These are phyloP conservation scores for Micromonas commoda DNA, from an alignment of 139 green algal genomes.

Conservation along the genomic window DNA sequence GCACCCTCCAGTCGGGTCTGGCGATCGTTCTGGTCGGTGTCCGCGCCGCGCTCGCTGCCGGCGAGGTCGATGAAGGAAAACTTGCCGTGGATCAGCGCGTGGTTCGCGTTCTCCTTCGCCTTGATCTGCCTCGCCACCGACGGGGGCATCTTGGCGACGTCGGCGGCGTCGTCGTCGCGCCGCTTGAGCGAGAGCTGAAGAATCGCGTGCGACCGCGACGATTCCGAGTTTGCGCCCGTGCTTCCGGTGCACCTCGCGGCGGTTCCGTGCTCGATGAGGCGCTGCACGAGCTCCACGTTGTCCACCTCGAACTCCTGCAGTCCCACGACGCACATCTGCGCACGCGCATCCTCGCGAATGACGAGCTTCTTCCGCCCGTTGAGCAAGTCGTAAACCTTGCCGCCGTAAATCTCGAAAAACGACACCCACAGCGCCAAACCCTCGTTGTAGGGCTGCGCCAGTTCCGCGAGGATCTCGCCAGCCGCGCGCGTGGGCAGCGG, in stretches of 20 bases:
- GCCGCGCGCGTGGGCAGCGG: slow-evolving; percentile 84
- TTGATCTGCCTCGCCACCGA: background rate
- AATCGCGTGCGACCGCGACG: slow-evolving; percentile 89
- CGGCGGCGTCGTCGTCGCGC: background rate
- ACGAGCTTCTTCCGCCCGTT: slow-evolving; percentile 81
- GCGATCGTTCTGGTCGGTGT: slow-evolving; percentile 93
- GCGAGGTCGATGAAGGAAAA: slow-evolving; percentile 98
- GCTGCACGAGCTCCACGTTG: background rate
- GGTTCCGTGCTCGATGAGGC: slow-evolving; percentile 59
- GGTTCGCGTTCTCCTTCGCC: background rate
- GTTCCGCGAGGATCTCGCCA: slow-evolving; percentile 70
- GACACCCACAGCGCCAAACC: slow-evolving; percentile 58
- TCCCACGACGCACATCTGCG: slow-evolving; percentile 77
- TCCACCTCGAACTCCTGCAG: slow-evolving; percentile 42
- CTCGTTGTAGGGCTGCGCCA: slow-evolving; percentile 50
- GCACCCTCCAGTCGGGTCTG: slow-evolving; percentile 82
- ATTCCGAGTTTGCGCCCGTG: slow-evolving; percentile 94
- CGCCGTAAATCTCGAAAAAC: slow-evolving; percentile 97
- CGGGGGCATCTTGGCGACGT: background rate
- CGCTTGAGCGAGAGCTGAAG: slow-evolving; percentile 83
- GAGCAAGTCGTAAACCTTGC: slow-evolving; percentile 94
- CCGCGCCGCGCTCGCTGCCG: slow-evolving; percentile 88
- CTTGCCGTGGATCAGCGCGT: slow-evolving; percentile 62
- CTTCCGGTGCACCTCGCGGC: slow-evolving; percentile 68
- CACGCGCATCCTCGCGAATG: slow-evolving; percentile 86